A percentile compares a stretch with the other conserved stretches of the same genome.
Conservation (phyloP, 768 basidiomycete genomes). For the Podaxis rugospora region DNA sequence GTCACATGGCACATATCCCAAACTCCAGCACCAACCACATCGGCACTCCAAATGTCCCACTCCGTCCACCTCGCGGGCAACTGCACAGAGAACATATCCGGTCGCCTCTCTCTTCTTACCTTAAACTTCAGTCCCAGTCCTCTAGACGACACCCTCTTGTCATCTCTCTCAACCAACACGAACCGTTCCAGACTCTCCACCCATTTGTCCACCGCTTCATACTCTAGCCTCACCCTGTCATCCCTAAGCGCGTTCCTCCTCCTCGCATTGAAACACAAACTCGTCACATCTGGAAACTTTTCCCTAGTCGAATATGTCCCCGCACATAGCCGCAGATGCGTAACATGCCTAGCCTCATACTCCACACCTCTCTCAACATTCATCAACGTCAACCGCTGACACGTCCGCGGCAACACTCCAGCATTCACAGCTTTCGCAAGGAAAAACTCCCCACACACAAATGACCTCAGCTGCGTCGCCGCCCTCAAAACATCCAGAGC, state of each 20-base stretch:
- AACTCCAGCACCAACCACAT: conserved; percentile 23
- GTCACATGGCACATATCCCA: conserved; percentile 25
- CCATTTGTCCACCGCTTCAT: conserved; percentile 8
- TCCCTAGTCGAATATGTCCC: conserved; percentile 1
- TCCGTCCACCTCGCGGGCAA: conserved; percentile 26
- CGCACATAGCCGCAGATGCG: conserved; percentile 2
- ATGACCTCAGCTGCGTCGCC: neutral
- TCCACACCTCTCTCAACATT: neutral
- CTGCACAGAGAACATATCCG: conserved; percentile 6
- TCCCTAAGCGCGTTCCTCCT: neutral
- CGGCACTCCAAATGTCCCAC: conserved; percentile 33
- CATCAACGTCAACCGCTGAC: conserved; percentile 5
- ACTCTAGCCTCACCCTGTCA: conserved; percentile 1
- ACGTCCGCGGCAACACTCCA: neutral
- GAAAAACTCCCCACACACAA: conserved; percentile 6
- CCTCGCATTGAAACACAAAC: conserved; percentile 5
- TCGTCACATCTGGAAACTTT: conserved; percentile 6
- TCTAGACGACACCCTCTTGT: neutral
- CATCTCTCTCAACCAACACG: conserved; percentile 3
- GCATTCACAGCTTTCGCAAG: neutral
- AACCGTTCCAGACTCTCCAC: neutral
- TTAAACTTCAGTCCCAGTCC: neutral
- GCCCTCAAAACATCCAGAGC: conserved; percentile 1
- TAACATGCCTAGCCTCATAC: neutral
- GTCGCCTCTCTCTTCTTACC: neutral